These are phyloP conservation scores for Dipodascus geniculatus DNA, from an alignment of 805 yeast species.

Conservation along the genomic window DNA sequence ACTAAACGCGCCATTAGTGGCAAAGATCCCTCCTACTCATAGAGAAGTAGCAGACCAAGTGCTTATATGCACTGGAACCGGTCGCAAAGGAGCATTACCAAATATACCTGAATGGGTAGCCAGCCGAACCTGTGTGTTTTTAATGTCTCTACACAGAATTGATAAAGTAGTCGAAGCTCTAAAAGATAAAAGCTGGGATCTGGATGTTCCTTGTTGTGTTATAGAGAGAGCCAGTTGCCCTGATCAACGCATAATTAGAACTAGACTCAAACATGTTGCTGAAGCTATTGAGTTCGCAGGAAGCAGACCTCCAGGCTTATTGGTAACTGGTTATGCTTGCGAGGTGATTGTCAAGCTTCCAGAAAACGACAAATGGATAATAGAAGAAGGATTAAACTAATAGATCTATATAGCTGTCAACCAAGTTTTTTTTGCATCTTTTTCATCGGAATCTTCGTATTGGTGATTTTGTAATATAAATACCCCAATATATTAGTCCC, in stretches of 20 bases:
- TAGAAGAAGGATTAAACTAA: conserved; percentile 29
- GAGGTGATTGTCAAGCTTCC: conserved; percentile 31
- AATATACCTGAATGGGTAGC: conserved; percentile 59
- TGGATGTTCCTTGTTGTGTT: conserved; percentile 64
- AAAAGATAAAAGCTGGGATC: conserved; percentile 53
- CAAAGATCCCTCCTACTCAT: conserved; percentile 84
- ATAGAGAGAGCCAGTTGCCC: conserved; percentile 90
- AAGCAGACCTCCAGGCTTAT: conserved; percentile 84
- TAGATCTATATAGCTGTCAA: too few relatives aligned
- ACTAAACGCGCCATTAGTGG: conserved; percentile 70
- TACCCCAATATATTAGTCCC: too few relatives aligned
- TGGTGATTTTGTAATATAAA: too few relatives aligned
- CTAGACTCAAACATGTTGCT: conserved; percentile 53
- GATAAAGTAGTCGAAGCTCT: conserved; percentile 25
- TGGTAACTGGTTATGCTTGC: conserved; percentile 75
- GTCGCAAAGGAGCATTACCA: conserved; percentile 76
- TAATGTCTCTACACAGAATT: conserved; percentile 81
- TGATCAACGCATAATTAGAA: conserved; percentile 77
- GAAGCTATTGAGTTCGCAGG: conserved; percentile 68
- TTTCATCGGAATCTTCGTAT: too few relatives aligned
- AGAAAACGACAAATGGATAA: conserved; percentile 29
- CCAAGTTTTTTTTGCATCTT: too few relatives aligned
- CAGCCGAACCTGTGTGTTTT: conserved; percentile 70
- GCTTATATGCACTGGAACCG: conserved; percentile 88
- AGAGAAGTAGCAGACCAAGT: conserved; percentile 89